A percentile compares a stretch with the other conserved stretches of the same genome.
phyloP scores from a whole-genome alignment of 257 asterid genomes.

The Gardenia jasminoides region DNA sequence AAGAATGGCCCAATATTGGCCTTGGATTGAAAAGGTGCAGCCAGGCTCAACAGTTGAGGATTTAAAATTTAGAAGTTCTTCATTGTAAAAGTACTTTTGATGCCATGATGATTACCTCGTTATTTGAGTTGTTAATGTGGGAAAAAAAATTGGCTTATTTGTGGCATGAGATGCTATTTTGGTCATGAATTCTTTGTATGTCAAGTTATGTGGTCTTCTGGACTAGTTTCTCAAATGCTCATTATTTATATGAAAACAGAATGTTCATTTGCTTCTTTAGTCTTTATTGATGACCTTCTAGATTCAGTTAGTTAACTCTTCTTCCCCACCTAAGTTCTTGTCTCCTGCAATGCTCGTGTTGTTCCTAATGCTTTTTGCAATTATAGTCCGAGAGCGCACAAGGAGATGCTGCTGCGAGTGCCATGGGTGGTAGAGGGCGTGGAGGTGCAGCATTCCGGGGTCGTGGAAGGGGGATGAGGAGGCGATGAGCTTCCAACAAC shows the following conservation, averaged over 20 bases:
- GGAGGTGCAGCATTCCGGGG: constrained; percentile 66
- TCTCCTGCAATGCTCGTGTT: not conserved
- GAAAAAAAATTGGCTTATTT: not conserved
- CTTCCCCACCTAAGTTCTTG: too few species aligned
- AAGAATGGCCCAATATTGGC: not conserved
- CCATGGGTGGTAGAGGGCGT: constrained; percentile 84
- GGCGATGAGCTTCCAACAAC: constrained; percentile 38
- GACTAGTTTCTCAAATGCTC: not conserved
- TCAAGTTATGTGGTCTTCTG: not conserved
- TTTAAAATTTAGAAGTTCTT: not conserved
- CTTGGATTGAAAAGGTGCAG: not conserved
- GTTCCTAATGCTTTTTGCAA: not conserved
- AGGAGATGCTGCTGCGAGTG: constrained; percentile 89
- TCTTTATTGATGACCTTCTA: not conserved
- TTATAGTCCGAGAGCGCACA: constrained; percentile 98
- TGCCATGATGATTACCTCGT: not conserved
- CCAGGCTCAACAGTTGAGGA: not conserved
- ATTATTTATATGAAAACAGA: not conserved
- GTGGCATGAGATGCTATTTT: not conserved
- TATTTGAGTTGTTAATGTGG: not conserved
- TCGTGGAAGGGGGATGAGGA: constrained; percentile 92
- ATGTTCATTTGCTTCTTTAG: not conserved
- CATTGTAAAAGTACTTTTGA: not conserved
- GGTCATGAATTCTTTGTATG: not conserved
- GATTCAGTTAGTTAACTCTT: not conserved